Conservation (phyloP, 805 yeast genomes). For the Barnettozyma pratensis region DNA sequence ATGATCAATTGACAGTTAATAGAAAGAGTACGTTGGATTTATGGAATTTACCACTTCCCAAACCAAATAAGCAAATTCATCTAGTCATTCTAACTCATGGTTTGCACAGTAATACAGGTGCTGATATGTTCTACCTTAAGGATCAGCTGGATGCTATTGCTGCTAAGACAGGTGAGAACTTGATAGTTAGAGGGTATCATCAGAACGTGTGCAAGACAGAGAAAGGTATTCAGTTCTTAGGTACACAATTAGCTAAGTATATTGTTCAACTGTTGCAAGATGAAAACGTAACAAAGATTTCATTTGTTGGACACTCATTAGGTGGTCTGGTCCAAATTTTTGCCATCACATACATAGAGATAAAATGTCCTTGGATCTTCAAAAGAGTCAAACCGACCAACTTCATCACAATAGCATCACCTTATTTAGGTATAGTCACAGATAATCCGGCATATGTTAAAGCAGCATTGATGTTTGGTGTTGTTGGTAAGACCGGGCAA, state of each 20-base stretch:
- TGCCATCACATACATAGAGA: slow-evolving; percentile 65
- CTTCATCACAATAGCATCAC: slow-evolving; percentile 70
- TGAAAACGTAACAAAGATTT: slow-evolving; percentile 45
- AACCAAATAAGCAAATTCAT: slow-evolving; percentile 44
- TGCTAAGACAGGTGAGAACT: slow-evolving; percentile 39
- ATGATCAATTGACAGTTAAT: slow-evolving; percentile 39
- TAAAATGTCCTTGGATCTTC: slow-evolving; percentile 68
- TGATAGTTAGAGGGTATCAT: slow-evolving; percentile 63
- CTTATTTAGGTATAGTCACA: slow-evolving; percentile 68
- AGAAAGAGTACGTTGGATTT: slow-evolving; percentile 56
- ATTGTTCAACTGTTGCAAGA: slow-evolving; percentile 42
- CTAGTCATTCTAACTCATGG: slow-evolving; percentile 74
- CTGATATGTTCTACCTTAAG: slow-evolving; percentile 70
- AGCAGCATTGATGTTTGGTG: slow-evolving; percentile 63
- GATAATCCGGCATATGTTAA: slow-evolving; percentile 76
- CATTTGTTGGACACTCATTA: slow-evolving; percentile 74
- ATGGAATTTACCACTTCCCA: slow-evolving; percentile 61
- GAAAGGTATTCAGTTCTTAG: slow-evolving; percentile 69
- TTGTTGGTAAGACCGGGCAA: slow-evolving; percentile 77
- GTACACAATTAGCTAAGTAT: slow-evolving; percentile 65
- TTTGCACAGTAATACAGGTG: slow-evolving; percentile 67
- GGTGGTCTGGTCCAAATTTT: slow-evolving; percentile 79
- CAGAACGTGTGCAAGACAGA: slow-evolving; percentile 77
- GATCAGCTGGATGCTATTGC: slow-evolving; percentile 54
- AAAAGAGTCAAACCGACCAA: slow-evolving; percentile 54